Conservation (phyloP, 179 eudicot genomes). For the Spinacia oleracea region DNA sequence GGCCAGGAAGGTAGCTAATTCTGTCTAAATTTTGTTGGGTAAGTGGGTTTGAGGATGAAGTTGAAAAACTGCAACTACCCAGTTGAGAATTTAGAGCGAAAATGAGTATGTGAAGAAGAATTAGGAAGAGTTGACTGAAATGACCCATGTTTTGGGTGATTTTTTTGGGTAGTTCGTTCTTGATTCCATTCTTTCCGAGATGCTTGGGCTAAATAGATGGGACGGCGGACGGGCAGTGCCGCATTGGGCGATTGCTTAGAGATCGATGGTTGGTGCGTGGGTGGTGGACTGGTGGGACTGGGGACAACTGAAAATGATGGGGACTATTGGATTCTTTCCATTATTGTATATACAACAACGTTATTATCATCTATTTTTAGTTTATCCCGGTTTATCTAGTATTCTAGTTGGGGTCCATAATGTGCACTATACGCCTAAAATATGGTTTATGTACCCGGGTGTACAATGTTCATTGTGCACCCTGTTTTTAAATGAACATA, state of each 20-base stretch:
- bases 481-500: too few species aligned
- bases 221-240: neutral
- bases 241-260: neutral
- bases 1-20: constrained; percentile 68
- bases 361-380: too few species aligned
- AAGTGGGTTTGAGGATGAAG: constrained; percentile 33
- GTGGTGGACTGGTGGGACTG: neutral
- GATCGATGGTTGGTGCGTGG: neutral
- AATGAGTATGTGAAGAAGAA: constrained; percentile 22
- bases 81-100: constrained; percentile 23
- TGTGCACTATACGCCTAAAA: too few species aligned
- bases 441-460: too few species aligned
- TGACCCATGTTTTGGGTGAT: constrained; percentile 33
- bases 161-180: neutral
- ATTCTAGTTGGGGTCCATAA: too few species aligned
- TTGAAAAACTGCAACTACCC: constrained; percentile 23
- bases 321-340: neutral
- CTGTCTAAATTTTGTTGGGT: constrained; percentile 53
- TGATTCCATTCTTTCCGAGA: neutral
- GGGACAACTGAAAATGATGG: neutral
- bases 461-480: too few species aligned
- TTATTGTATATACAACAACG: too few species aligned
- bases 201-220: constrained; percentile 1
- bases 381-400: too few species aligned
- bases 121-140: constrained; percentile 32